phyloP scores from a whole-genome alignment of 1,139 yeast genomes.

The Lipomyces yarrowii region DNA sequence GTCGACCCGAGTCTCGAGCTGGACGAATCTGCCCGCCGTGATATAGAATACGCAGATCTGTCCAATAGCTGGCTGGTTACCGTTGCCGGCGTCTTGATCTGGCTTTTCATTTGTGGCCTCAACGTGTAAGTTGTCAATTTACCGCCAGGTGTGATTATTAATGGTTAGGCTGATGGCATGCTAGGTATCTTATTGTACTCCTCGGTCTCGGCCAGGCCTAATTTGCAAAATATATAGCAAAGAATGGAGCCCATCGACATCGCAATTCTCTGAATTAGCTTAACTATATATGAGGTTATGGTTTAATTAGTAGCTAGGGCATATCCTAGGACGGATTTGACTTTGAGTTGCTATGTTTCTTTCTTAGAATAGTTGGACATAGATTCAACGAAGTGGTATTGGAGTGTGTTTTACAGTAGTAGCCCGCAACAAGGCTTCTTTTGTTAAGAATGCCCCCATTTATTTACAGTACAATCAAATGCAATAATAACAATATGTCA shows the following conservation, averaged over 20 bases:
- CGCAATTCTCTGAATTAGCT: no score
- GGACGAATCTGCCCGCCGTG: background rate
- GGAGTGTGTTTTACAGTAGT: no score
- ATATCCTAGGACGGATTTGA: no score
- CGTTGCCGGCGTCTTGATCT: conserved; percentile 59
- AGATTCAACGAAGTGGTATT: no score
- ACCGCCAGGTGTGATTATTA: background rate
- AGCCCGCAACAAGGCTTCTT: no score
- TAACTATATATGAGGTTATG: no score
- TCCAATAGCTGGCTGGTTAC: conserved; percentile 67
- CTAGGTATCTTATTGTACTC: conserved; percentile 23
- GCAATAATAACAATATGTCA: background rate
- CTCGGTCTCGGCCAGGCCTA: conserved; percentile 24
- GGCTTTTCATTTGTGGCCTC: conserved; percentile 71
- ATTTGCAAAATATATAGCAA: no score
- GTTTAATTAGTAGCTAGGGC: no score
- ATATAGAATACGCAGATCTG: conserved; percentile 49
- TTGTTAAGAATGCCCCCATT: background rate
- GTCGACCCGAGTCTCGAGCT: background rate
- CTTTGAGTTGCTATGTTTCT: no score
- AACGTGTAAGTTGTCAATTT: conserved; percentile 54
- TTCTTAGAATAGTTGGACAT: background rate
- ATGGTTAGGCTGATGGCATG: background rate
- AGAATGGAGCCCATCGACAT: no score
- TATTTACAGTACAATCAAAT: background rate